A percentile compares a stretch with the other conserved stretches of the same genome.
Conservation (phyloP, 768 basidiomycete genomes). For the Clitopilus passeckerianus region DNA sequence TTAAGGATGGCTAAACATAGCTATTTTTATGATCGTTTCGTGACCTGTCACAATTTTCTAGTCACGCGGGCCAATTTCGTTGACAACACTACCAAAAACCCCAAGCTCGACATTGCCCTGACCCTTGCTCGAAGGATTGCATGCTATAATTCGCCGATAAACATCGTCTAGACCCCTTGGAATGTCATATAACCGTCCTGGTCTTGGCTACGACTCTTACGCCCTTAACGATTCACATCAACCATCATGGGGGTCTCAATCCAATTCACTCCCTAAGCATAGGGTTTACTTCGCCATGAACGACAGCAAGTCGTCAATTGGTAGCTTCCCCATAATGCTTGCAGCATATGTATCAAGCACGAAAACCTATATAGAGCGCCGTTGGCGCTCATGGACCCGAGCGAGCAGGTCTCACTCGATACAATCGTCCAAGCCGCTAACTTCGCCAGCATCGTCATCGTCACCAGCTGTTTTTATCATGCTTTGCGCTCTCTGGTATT, state of each 20-base stretch:
- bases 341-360: conserved; percentile 19
- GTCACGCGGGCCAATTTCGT: not conserved
- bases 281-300: conserved; percentile 24
- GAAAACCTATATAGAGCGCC: conserved; percentile 16
- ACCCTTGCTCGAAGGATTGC: not conserved
- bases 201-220: conserved; percentile 20
- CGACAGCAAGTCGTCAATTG: conserved; percentile 21
- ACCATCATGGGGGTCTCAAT: conserved; percentile 22
- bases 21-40: not conserved
- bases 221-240: conserved; percentile 16
- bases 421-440: conserved; percentile 20
- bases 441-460: conserved; percentile 21
- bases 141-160: conserved; percentile 8
- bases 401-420: conserved; percentile 19
- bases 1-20: not conserved
- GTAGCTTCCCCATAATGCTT: conserved; percentile 17
- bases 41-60: not conserved
- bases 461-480: conserved; percentile 58
- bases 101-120: not conserved
- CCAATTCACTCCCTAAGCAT: conserved; percentile 24
- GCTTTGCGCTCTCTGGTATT: conserved; percentile 90
- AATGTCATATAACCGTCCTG: conserved; percentile 19
- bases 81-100: not conserved
- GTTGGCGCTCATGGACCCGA: conserved; percentile 17
- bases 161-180: conserved; percentile 5